Evolutionary conservation across 2,329 filamentous ascomycete species (phyloP), one percentile per base, ranked within the genome.

Genomic region (Chaetomium strumarium): DNA sequence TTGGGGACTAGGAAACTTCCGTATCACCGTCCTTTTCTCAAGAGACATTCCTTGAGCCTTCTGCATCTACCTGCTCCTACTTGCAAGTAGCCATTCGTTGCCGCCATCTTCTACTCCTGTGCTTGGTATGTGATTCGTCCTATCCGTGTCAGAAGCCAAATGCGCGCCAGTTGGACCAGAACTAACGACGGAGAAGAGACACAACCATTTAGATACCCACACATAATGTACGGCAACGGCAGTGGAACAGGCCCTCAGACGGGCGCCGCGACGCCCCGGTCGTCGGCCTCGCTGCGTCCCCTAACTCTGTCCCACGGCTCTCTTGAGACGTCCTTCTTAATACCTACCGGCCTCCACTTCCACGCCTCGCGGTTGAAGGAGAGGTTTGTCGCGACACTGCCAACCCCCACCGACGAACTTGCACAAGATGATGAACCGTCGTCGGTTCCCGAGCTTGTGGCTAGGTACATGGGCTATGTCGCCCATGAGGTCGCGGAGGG

Each of bases 361-460:
- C 91, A 93, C 72, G 93, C 93, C 64, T 87, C 90, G 56, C 89
- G 96, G 75, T 79, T 97, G 67, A 95, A 92, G 78, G 91, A 96
- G 64, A 81, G 84, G 61, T 99, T 99, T 74, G 81, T 84, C 60
- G 80, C 88, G 44, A 90, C 85, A 59, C 80, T 99, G 62, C 95
- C 95, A 49, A 79, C 85, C 64, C 88, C 93, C 53, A 99, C 95
- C 68, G 93, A 99, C 69, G 93, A 99, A 77, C 83, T 97, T 59
- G 95, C 93, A 56, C 90, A 92, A 68, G 95, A 99, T 76, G 93
- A 99, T 64, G 95, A 99, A 77, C 93, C 93, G n/a, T 97, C 93
- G 36, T 99, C 95, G 20, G 84, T 91, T 43, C 76, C 89, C 41
- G 93, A 99, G 75, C 79, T 99, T 55, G 90, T 99, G 31, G 91